phyloP scores from a whole-genome alignment of 2,329 filamentous ascomycete species.

The Nectriaceae sp. region DNA sequence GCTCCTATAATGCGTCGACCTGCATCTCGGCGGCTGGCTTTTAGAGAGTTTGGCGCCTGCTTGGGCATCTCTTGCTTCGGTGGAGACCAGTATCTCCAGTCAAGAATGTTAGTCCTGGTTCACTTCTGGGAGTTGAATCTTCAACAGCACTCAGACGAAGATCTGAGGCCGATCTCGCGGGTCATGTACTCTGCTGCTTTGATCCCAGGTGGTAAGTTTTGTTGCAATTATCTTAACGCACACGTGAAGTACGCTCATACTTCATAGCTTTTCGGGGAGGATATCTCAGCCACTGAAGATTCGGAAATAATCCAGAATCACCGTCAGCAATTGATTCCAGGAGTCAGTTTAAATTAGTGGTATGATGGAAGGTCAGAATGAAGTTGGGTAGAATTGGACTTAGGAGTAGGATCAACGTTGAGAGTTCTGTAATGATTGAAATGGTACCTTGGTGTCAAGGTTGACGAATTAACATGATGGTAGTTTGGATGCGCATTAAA shows the following conservation, averaged over 20 bases:
- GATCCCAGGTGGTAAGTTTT: conserved; percentile 53
- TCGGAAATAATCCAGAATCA: no score
- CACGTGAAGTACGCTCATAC: background rate
- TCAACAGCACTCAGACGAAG: conserved; percentile 35
- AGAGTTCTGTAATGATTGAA: no score
- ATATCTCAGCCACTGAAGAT: background rate
- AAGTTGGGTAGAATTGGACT: no score
- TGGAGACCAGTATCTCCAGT: conserved; percentile 33
- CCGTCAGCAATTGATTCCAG: no score
- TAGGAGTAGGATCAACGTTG: no score
- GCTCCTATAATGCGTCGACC: conserved; percentile 24
- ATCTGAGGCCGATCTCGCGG: conserved; percentile 54
- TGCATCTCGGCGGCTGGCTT: conserved; percentile 43
- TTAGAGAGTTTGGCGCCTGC: conserved; percentile 56
- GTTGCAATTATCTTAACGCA: background rate
- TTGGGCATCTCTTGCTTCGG: conserved; percentile 47
- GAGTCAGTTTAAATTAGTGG: no score
- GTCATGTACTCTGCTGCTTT: conserved; percentile 60
- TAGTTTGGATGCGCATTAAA: no score
- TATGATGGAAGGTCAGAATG: no score
- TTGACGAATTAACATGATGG: no score
- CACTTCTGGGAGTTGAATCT: conserved; percentile 38
- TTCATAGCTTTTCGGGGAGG: background rate
- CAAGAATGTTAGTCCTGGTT: conserved; percentile 30
- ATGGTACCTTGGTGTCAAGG: no score